Conservation (phyloP, 2,329 filamentous ascomycete species). For the Epichloe sp. region DNA sequence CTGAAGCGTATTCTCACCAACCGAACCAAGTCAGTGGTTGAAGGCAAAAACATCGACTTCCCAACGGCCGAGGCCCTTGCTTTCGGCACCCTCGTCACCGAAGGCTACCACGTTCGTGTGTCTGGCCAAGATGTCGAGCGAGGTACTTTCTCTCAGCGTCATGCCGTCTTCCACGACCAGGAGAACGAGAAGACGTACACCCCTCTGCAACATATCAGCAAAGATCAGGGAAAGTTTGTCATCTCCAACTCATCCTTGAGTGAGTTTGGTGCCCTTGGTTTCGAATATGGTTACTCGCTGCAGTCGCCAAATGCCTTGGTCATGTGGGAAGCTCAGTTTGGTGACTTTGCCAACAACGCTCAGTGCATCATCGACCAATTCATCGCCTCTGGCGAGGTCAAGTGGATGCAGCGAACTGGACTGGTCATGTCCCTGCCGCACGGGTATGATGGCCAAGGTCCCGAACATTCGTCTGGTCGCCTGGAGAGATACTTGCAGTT, state of each 20-base stretch:
- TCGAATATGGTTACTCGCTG: constrained; percentile 97
- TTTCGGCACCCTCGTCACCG: constrained; percentile 78
- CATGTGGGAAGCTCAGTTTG: constrained; percentile 99
- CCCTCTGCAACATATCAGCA: constrained; percentile 74
- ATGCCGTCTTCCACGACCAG: constrained; percentile 95
- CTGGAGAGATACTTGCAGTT: constrained; percentile 96
- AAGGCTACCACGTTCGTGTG: constrained; percentile 94
- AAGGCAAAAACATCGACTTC: constrained; percentile 95
- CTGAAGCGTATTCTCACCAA: constrained; percentile 87
- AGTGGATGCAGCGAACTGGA: constrained; percentile 97
- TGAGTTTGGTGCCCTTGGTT: constrained; percentile 65
- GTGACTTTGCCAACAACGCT: constrained; percentile 98
- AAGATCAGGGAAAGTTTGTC: constrained; percentile 89
- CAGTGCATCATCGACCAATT: constrained; percentile 99
- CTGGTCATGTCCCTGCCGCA: constrained; percentile 93
- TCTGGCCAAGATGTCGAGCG: constrained; percentile 98
- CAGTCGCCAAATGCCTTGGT: constrained; percentile 94
- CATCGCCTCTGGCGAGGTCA: constrained; percentile 90
- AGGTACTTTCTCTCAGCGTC: constrained; percentile 97
- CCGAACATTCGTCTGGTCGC: constrained; percentile 93
- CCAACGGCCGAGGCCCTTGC: constrained; percentile 91
- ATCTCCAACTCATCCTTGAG: constrained; percentile 89
- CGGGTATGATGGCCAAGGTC: constrained; percentile 95
- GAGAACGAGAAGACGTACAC: constrained; percentile 88
- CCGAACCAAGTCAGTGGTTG: constrained; percentile 81